A percentile compares a stretch with the other conserved stretches of the same genome.
These are phyloP conservation scores for Diospyros lotus DNA, from an alignment of 148 eudicot genomes.

Conservation along the genomic window DNA sequence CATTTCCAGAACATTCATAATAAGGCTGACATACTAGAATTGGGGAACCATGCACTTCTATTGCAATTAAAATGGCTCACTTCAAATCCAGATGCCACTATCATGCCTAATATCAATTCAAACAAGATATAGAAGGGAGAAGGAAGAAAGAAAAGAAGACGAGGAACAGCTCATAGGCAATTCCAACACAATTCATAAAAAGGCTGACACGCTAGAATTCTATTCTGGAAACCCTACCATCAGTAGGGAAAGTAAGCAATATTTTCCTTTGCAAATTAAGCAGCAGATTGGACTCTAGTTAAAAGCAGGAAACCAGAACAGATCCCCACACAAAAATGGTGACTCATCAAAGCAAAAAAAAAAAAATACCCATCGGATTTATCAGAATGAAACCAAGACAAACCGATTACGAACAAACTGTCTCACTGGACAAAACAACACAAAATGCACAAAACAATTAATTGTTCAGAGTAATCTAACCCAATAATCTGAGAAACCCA, in stretches of 20 bases:
- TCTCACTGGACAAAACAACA: background rate
- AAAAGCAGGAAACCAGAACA: background rate
- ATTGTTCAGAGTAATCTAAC: background rate
- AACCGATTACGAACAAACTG: slow-evolving; percentile 10
- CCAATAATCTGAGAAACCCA: slow-evolving; percentile 11
- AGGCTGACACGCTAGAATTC: background rate
- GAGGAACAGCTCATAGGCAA: background rate
- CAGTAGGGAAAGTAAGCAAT: background rate
- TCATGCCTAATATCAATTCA: too few relatives aligned
- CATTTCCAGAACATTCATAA: too few relatives aligned
- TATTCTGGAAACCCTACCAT: slow-evolving; percentile 1
- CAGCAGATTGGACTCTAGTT: background rate
- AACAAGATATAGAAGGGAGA: too few relatives aligned
- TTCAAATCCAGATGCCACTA: too few relatives aligned
- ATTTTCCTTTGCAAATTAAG: background rate
- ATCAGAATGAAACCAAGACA: background rate
- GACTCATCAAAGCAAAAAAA: background rate
- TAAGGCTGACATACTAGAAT: too few relatives aligned
- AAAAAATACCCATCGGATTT: slow-evolving; percentile 1
- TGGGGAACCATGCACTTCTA: too few relatives aligned
- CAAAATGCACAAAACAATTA: slow-evolving; percentile 12
- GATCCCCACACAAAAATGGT: slow-evolving; percentile 4
- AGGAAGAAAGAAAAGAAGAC: too few relatives aligned
- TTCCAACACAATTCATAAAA: slow-evolving; percentile 1
- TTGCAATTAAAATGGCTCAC: too few relatives aligned